Base-by-base conservation (phyloP, 768 basidiomycete genomes). In the Tylopilus plumbeoviolaceoides region DNA sequence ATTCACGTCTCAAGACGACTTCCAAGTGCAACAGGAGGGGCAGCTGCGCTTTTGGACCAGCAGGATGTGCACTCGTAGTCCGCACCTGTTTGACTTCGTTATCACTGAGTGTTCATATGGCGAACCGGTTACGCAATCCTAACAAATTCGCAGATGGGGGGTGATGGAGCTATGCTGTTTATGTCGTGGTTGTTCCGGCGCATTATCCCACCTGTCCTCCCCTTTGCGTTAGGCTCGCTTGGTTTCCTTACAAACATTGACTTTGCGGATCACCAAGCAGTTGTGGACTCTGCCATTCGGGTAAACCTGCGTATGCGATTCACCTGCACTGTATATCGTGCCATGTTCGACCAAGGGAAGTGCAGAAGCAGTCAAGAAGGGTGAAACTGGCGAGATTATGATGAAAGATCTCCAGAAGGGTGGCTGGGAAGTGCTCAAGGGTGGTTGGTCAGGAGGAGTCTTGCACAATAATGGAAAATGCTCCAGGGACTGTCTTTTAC, bases 301-400 rank as follows among this genome's bases (percentile, higher is more conserved):
- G 95, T 98, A 51, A 99, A 99, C 68, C 77, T 99, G 14, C 88
- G 97, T 45, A 99, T 99, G 97, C 85, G 97, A 27, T 99, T 99
- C 70, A 98, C 95, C 8, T 98, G 97, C 70, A 98, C 97, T 6
- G 91, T 99, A 12, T 99, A 95, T 69, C 89, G 97, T 38, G 89
- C 94, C 6, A 84, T 97, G 40, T 78, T 82, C 23, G 89, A 88
- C 63, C 79, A 85, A 54, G 79, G 81, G 21, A 83, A 76, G 61
- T 73, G 77, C 44, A 78, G 83, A 23, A 55, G 97, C 95, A 0
- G 85, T 98, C 47, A 94, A 95, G 73, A 92, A 89, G 62, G 91
- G 83, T 2, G 89, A 91, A 56, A 95, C 93, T 1, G 97, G 97
- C 10, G 95, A 97, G 67, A 98, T 99, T 61, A 81, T 98, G 75